phyloP scores from a whole-genome alignment of 208 protist genomes.

The Strigomonas galati region DNA sequence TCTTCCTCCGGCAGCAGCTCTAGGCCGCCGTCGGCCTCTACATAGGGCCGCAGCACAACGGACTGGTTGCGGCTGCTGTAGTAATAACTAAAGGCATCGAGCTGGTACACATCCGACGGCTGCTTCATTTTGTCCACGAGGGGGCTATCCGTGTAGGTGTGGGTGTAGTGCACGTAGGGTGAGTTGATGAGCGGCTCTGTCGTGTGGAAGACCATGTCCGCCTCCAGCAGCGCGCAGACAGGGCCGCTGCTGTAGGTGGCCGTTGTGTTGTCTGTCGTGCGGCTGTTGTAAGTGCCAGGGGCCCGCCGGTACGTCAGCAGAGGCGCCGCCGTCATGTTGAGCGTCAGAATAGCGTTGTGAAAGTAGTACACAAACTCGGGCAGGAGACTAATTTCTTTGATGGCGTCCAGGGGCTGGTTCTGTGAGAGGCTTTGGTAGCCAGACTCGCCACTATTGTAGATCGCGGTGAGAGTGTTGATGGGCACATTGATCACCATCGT shows the following conservation, averaged over 20 bases:
- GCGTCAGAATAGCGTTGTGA: constrained; percentile 30
- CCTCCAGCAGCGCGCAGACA: constrained; percentile 57
- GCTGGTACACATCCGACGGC: constrained; percentile 45
- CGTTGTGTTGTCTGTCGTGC: constrained; percentile 5
- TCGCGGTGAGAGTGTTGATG: constrained; percentile 23
- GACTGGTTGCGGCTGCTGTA: constrained; percentile 67
- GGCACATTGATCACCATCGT: constrained; percentile 60
- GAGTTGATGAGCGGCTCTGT: constrained; percentile 46
- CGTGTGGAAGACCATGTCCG: constrained; percentile 56
- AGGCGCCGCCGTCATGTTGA: constrained; percentile 69
- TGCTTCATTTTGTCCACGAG: constrained; percentile 31
- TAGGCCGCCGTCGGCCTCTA: constrained; percentile 44
- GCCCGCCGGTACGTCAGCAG: constrained; percentile 40
- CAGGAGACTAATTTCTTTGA: constrained; percentile 54
- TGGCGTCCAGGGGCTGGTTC: constrained; percentile 32
- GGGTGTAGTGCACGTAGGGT: constrained; percentile 44
- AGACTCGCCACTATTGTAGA: constrained; percentile 18
- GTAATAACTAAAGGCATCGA: constrained; percentile 42
- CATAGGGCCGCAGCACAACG: constrained; percentile 28
- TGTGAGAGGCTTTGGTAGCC: constrained; percentile 12
- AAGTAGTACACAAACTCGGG: constrained; percentile 76
- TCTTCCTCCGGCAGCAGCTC: constrained; percentile 27
- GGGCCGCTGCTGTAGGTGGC: constrained; percentile 26
- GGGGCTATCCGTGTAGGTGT: constrained; percentile 49
- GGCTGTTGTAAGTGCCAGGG: constrained; percentile 3